Percentiles rank a stretch among this genome's conserved stretches.
phyloP scores from a whole-genome alignment of 305 asterid genomes.

The Fraxinus greggii region DNA sequence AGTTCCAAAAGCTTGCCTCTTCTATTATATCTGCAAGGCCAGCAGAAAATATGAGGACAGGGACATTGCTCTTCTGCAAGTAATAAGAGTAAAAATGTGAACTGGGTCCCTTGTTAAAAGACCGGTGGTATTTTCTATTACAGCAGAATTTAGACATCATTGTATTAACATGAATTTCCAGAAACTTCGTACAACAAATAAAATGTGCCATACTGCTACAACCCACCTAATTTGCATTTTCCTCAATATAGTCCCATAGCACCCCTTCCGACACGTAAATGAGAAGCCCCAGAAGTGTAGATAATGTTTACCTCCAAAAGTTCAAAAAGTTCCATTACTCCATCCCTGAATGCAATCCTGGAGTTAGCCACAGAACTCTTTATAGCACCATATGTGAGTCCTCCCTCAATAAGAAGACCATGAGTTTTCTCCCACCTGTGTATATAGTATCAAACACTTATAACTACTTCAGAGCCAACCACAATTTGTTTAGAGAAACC shows the following conservation, averaged over 20 bases:
- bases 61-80: slow-evolving; percentile 69
- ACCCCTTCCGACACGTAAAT: slow-evolving; percentile 10
- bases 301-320: slow-evolving; percentile 66
- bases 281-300: slow-evolving; percentile 12
- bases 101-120: slow-evolving; percentile 10
- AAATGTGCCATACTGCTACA: neutral
- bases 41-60: slow-evolving; percentile 88
- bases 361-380: slow-evolving; percentile 70
- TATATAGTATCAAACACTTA: slow-evolving; percentile 19
- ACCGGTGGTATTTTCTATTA: neutral
- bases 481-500: slow-evolving; percentile 6
- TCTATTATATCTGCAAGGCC: slow-evolving; percentile 94
- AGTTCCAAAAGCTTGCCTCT: slow-evolving; percentile 59
- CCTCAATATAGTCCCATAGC: slow-evolving; percentile 15
- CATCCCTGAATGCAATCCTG: slow-evolving; percentile 72
- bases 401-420: slow-evolving; percentile 87
- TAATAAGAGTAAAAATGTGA: slow-evolving; percentile 8
- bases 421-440: slow-evolving; percentile 93
- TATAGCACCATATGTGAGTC: slow-evolving; percentile 63
- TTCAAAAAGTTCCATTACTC: slow-evolving; percentile 83
- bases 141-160: neutral
- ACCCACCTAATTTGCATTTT: slow-evolving; percentile 11
- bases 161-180: neutral
- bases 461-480: slow-evolving; percentile 7
- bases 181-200: neutral